Evolutionary conservation across 768 basidiomycete genomes (phyloP), one percentile per base, ranked within the genome.

Genomic region (Mycena olivaceomarginata): DNA sequence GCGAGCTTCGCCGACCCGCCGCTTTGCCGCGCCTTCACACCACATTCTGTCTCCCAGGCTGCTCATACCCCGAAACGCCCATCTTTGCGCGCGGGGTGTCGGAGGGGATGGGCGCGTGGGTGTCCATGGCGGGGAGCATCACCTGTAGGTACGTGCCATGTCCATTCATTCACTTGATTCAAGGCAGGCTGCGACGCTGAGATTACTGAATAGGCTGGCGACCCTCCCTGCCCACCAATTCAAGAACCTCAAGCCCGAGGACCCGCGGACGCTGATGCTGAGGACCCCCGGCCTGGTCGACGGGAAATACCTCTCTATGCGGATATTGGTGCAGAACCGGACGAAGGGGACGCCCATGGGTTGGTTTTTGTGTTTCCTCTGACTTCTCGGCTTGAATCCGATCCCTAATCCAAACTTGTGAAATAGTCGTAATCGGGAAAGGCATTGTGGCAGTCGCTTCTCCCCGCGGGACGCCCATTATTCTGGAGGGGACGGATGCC

Each of bases 41-140:
- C 51, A 78, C 31, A 15, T 31, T 76, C 20, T 12, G n/a, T n/a
- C 73, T 74, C 1, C 63, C 77, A 0, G 77, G 77, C 20, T 78
- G 69, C 51, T n/a, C 37, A 6, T 78, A 75, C 57, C 70, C 70
- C 40, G 74, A 78, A 56, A 31, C n/a, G 41, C 53, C 65, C 22
- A 16, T 78, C 51, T 76, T 78, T 31, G 68, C 57, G 13, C 15
- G 15, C 1, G 77, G 74, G 7, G 37, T 67, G 0, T 65, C 67
- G 25, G 70, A 76, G 10, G 74, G 70, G 6, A 76, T 78, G 73
- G 77, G 77, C 31, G 67, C 70, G 8, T 78, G 77, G 77, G 57
- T 78, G 3, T 78, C 77, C 22, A 7, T 39, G 3, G 73, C 43
- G 0, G 75, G 69, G 69, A 76, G 39, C 22, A 75, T 78, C 39